Evolutionary conservation across 2,329 filamentous ascomycete genomes (phyloP), one percentile per base, ranked within the genome.

Genomic region (Rhytidhysteron rufulum): DNA sequence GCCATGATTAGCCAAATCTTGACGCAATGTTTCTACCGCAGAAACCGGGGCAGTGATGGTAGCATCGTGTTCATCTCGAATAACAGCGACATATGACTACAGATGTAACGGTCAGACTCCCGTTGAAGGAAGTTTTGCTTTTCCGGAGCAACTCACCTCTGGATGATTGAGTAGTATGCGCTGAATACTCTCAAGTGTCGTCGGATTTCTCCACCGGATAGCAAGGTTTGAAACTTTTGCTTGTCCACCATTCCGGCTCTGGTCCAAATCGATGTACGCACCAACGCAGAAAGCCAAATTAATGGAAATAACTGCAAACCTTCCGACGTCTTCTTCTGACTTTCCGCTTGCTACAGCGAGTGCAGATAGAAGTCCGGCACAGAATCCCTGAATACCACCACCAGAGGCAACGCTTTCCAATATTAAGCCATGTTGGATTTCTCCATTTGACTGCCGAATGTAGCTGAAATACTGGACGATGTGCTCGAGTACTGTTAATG

Each of bases 331-430:
- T 5, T 15, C 21, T 3, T 33, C 17, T 19, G 5, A 32, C 11
- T 16, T 18, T 5, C 33, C 39, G 15, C 43, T 2, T 9, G 42
- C 19, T 19, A 43, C 37, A 3, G 40, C 40, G 30, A 39, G 7
- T 3, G 47, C 43, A 8, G 39, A 29, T 16, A 49, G 27, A 19
- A 49, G 13, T 11, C 47, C 47, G 15, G 39, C 31, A 39, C 47
- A 49, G 15, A 49, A n/a, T 2, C 47, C 47, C 16, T 39, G 37
- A 22, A 39, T 22, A 5, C 37, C 18, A 10, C 27, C 29, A 20
- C 13, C 27, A 17, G 7, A 7, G 24, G n/a, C n/a, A n/a, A 15
- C 6, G 20, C 17, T 11, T 18, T 20, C 20, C 29, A 25, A 25
- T 25, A 25, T 13, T 16, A 17, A n/a, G 34, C 9, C 8, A 25